These are phyloP conservation scores for Actinidia chinensis DNA, from an alignment of 179 eudicot genomes.

Conservation along the genomic window DNA sequence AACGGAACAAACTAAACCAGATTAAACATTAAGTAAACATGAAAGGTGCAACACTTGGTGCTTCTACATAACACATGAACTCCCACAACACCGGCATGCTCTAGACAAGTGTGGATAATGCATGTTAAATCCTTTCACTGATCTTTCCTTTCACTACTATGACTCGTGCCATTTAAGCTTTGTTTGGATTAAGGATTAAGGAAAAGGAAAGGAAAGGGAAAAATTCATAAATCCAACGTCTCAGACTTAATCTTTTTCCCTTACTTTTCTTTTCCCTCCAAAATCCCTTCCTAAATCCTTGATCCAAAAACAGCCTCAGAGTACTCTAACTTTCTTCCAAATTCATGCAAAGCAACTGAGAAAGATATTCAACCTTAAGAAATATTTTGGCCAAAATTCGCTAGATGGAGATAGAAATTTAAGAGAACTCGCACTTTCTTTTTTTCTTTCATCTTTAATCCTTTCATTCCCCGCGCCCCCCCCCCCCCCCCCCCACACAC, in stretches of 20 bases:
- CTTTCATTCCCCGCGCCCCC: too few species aligned
- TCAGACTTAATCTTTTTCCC: too few species aligned
- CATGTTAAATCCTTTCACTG: too few species aligned
- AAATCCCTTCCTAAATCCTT: too few species aligned
- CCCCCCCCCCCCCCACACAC: too few species aligned
- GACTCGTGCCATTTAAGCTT: not conserved
- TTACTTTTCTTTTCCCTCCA: too few species aligned
- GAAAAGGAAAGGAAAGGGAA: too few species aligned
- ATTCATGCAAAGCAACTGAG: not conserved
- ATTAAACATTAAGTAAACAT: not conserved
- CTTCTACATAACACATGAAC: not conserved
- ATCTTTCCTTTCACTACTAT: not conserved
- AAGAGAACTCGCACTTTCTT: too few species aligned
- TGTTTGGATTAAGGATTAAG: too few species aligned
- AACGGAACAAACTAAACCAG: constrained; percentile 9
- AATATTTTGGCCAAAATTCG: not conserved
- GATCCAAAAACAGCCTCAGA: too few species aligned
- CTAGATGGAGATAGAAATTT: not conserved
- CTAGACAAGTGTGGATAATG: not conserved
- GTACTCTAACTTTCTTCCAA: not conserved
- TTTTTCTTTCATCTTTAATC: too few species aligned
- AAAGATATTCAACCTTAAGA: not conserved
- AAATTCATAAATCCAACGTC: too few species aligned
- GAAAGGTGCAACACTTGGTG: not conserved
- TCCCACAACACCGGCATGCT: not conserved